Base-by-base conservation (phyloP, 202 grass and related monocot species). In the Hordeum pubiflorum region DNA sequence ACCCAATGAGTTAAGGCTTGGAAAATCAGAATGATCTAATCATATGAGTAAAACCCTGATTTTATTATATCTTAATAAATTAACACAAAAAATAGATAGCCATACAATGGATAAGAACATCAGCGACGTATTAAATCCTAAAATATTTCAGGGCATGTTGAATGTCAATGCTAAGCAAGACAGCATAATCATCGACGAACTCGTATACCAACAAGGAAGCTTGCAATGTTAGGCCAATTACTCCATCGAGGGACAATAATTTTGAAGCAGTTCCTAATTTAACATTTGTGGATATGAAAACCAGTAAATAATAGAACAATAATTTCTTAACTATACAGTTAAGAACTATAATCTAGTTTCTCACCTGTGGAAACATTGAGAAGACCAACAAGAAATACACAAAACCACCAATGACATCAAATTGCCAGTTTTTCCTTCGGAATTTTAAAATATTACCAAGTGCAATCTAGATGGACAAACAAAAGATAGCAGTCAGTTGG, bases 361-460 rank as follows among this genome's bases (percentile, higher is more conserved):
- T 82, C 60, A 95, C 96, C 96, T 99, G 96, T 33, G 92, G 92
- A 88, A 99, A 95, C 92, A 91, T 93, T 33, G 96, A 99, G 84
- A 99, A 99, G 79, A 99, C 90, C 82, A 99, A 81, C 69, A 99
- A 56, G 20, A 99, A 99, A 85, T 99, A 99, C 20, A 96, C 90
- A 85, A 91, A 75, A 77, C 96, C 96, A 81, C 96, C 96, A 90
- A 99, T 99, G 17, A 99, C 86, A 88, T 99, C 96, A 86, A 99
- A 99, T 70, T 99, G 96, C 96, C 96, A 99, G 81, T 99, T 99
- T 86, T 99, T 99, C 70, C 83, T 93, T 72, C 96, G 74, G 34
- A 99, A 99, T 69, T 99, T 99, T 81, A 95, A 80, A 79, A 99
- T 99, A 66, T 99, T 99, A 43, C 90, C 92, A 84, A 99, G 86